Evolutionary conservation across 2,329 filamentous ascomycete species (phyloP), one percentile per base, ranked within the genome.

Genomic region (Ascochyta viciae-villosae): DNA sequence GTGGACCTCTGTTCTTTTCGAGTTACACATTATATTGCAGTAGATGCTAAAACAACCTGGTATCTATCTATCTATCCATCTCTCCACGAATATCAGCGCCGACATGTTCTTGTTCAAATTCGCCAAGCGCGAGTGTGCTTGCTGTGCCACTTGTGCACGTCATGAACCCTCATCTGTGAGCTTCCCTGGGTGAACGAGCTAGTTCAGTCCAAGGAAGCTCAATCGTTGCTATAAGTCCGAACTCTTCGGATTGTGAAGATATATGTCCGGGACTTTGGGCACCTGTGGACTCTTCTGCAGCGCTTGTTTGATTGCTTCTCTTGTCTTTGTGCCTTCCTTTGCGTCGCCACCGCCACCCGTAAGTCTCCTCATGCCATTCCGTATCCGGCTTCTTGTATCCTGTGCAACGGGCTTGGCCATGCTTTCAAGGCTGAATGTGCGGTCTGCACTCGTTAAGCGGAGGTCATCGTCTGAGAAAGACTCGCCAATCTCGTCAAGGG

Each of bases 391-490:
- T 16, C 73, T 56, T 9, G 85, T 85, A 38, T 82, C 80, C 54
- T 87, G 82, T 29, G 83, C 79, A 6, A 85, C 74, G 0, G 85
- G 84, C 57, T 82, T 84, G 61, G 88, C 83, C 79, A 87, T 86
- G 52, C 80, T 85, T 33, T 71, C 70, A 6, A 71, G 62, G 29
- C 55, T 68, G 35, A 70, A 69, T 10, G 62, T 63, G 37, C 71
- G 71, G 42, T 72, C 70, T 16, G 58, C 57, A 24, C 51, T 67
- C 15, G 56, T 61, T 6, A 65, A 66, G 24, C 76, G 74, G 79
- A 73, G 54, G 13, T 92, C 90, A 13, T 87, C 87, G 62, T 97
- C 94, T 0, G 91, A 96, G 64, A 94, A 89, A 0, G 89, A 83
- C 47, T 90, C 90, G 38, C 91, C 76, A 35, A 77, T 80, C 63